These are phyloP conservation scores for Piloderma croceum DNA, from an alignment of 768 basidiomycete species.

Conservation along the genomic window DNA sequence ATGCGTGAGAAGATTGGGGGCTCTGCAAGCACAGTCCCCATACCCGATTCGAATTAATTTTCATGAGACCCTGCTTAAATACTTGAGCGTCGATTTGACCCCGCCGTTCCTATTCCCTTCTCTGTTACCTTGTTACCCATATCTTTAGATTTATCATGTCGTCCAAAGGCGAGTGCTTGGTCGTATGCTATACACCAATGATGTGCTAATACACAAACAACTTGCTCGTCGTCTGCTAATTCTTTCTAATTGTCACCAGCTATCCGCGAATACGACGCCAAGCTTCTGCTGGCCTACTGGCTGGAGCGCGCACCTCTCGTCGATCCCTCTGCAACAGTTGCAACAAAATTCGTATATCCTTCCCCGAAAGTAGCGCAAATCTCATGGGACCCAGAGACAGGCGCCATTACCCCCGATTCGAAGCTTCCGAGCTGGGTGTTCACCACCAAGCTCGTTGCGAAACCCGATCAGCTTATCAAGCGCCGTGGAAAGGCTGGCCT, in stretches of 20 bases:
- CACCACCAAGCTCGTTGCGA: constrained; percentile 84
- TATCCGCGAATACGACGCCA: constrained; percentile 98
- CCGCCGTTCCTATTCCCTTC: too few relatives aligned
- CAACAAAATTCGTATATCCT: constrained; percentile 59
- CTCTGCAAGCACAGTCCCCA: too few relatives aligned
- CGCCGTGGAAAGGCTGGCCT: constrained; percentile 98
- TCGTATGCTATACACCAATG: neutral
- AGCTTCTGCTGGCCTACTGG: constrained; percentile 97
- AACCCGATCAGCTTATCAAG: constrained; percentile 99
- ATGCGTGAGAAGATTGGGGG: too few relatives aligned
- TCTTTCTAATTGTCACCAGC: too few relatives aligned
- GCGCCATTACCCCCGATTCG: constrained; percentile 51
- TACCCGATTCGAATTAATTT: too few relatives aligned
- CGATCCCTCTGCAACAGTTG: constrained; percentile 50
- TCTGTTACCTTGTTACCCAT: neutral
- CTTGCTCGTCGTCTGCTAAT: too few relatives aligned
- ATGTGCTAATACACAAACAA: neutral
- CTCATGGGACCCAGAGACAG: constrained; percentile 73
- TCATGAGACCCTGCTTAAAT: too few relatives aligned
- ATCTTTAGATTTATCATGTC: neutral
- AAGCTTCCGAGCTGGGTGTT: constrained; percentile 77
- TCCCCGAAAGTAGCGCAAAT: constrained; percentile 79
- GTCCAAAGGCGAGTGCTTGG: neutral
- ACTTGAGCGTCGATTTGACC: too few relatives aligned
- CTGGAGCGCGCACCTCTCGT: constrained; percentile 83